These are phyloP conservation scores for Myxozyma monticola DNA, from an alignment of 805 yeast genomes.

Conservation along the genomic window DNA sequence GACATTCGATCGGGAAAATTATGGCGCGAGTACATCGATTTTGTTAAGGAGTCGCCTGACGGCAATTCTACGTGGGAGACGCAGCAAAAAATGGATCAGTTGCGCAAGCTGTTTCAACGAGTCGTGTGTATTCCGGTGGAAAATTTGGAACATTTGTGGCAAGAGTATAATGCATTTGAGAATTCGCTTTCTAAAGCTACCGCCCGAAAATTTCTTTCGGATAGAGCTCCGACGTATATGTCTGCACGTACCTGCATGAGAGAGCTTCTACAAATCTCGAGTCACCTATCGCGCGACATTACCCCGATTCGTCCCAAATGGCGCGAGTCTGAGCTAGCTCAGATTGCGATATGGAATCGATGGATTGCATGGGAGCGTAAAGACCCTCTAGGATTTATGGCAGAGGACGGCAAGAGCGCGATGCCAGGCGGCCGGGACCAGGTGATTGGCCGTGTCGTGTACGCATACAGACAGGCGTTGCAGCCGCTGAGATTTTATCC, in stretches of 20 bases:
- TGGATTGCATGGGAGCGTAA: conserved; percentile 81
- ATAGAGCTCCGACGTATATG: conserved; percentile 82
- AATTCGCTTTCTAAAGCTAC: conserved; percentile 63
- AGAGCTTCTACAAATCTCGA: conserved; percentile 64
- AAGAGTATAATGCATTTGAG: conserved; percentile 78
- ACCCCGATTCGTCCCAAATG: conserved; percentile 30
- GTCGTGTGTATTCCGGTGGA: conserved; percentile 74
- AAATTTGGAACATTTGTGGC: conserved; percentile 78
- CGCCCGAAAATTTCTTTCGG: conserved; percentile 82
- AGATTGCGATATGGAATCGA: conserved; percentile 59
- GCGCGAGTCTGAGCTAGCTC: conserved; percentile 38
- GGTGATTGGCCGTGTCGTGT: conserved; percentile 59
- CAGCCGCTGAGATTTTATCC: conserved; percentile 63
- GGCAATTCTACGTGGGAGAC: conserved; percentile 67
- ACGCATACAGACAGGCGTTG: conserved; percentile 70
- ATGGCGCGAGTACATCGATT: conserved; percentile 83
- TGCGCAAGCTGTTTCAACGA: conserved; percentile 69
- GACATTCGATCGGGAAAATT: conserved; percentile 70
- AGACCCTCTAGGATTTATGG: conserved; percentile 64
- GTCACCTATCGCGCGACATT: conserved; percentile 44
- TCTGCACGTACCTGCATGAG: conserved; percentile 73
- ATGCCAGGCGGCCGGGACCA: conserved; percentile 36
- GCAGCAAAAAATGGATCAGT: conserved; percentile 73
- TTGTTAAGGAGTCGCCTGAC: conserved; percentile 69
- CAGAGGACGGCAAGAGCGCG: conserved; percentile 33